Evolutionary conservation across 176 grass and related monocot species (phyloP), one percentile per base, ranked within the genome.

Genomic region (Luzula sylvatica): DNA sequence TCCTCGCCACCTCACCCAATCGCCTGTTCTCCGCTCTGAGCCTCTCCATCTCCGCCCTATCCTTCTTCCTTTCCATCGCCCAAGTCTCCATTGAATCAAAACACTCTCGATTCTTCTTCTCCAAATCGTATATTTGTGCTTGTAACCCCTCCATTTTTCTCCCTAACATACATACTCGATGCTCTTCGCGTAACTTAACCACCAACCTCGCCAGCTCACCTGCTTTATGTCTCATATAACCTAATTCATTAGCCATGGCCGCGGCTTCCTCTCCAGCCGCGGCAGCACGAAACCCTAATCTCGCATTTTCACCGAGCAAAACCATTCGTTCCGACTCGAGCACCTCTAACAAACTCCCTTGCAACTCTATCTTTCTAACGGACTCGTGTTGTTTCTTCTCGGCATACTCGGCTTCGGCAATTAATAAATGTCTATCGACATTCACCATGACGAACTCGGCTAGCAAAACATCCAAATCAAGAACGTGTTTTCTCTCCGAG

Each of bases 321-420:
- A 96, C 84, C 26, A 96, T 82, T 0, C 90, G 58, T 67, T 96
- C 90, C 11, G 90, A 88, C 50, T 96, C 90, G 2, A 96, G 84
- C 46, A 96, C 84, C 74, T 96, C 84, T 26, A 96, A 38, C 1
- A 96, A 48, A 44, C 84, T 89, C n/a, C 84, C 90, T 72, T 96
- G 90, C 50, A 96, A 75, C 54, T 89, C 84, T 51, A 96, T 82
- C 74, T 82, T 89, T 19, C 77, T 19, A 52, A 65, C 58, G 0
- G 73, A 42, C 74, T 96, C 90, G 2, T 67, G 35, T 2, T 46
- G 7, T 1, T 78, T 74, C 0, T 68, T 71, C 20, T 76, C 67
- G 0, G 27, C 29, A 42, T 71, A 65, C 15, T 3, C 75, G 45
- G 72, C 38, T 57, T 85, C 80, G 59, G 79, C 70, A 15, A 70